phyloP scores from a whole-genome alignment of 306 rosid genomes.

The Medicago truncatula region MtrunA17r5.0-ANR NC_053043.1:44871501-44872000 shows the following conservation, averaged over 20 bases:
- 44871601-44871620: neutral
- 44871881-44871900: neutral
- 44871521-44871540: too few relatives aligned
- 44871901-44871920: neutral
- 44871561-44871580: neutral
- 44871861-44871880: neutral
- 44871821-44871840: too few relatives aligned
- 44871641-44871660: slow-evolving; percentile 29
- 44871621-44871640: slow-evolving; percentile 13
- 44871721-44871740: neutral
- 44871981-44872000: too few relatives aligned
- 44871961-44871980: too few relatives aligned
- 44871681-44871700: neutral
- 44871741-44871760: too few relatives aligned
- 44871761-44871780: too few relatives aligned
- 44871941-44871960: neutral
- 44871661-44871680: slow-evolving; percentile 22
- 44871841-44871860: too few relatives aligned
- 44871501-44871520: too few relatives aligned
- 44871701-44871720: slow-evolving; percentile 24
- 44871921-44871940: neutral
- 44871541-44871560: too few relatives aligned
- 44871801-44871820: too few relatives aligned
- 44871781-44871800: too few relatives aligned
- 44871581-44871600: neutral